Evolutionary conservation across 1,139 yeast species (phyloP).

Genomic region (Lizanozyma gosingica): DNA sequence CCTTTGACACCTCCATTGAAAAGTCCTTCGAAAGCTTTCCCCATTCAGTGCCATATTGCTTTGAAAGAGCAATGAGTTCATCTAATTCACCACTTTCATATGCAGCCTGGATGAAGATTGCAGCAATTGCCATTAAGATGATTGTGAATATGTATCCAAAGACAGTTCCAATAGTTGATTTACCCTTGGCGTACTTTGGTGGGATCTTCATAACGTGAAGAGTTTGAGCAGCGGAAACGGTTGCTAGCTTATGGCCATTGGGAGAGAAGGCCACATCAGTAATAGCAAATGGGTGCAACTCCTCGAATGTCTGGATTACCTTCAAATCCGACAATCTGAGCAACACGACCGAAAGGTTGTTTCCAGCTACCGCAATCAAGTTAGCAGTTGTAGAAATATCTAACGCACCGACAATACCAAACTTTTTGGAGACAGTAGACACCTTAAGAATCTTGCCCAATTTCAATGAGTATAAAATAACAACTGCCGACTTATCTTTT

Average conservation of each 20-base stretch:
- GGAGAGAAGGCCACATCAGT: slow-evolving; percentile 68
- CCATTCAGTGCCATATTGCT: slow-evolving; percentile 11
- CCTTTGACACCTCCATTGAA: slow-evolving; percentile 4
- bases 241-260: slow-evolving; percentile 58
- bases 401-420: slow-evolving; percentile 63
- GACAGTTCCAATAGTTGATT: slow-evolving; percentile 34
- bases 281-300: slow-evolving; percentile 73
- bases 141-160: slow-evolving; percentile 33
- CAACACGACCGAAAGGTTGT: slow-evolving; percentile 59
- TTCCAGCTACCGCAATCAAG: slow-evolving; percentile 64
- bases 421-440: slow-evolving; percentile 39
- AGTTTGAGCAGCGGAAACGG: slow-evolving; percentile 76
- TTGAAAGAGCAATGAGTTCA: slow-evolving; percentile 12
- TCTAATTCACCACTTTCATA: slow-evolving; percentile 31
- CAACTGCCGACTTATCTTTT: background rate
- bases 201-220: slow-evolving; percentile 59
- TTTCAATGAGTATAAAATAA: background rate
- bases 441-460: slow-evolving; percentile 25
- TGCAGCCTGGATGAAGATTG: slow-evolving; percentile 33
- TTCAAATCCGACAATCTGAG: slow-evolving; percentile 44
- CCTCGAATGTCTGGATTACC: slow-evolving; percentile 39
- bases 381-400: slow-evolving; percentile 40
- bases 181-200: slow-evolving; percentile 34
- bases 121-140: slow-evolving; percentile 37
- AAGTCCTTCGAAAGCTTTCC: slow-evolving; percentile 3